These are phyloP conservation scores for Dicorynia guianensis DNA, from an alignment of 306 rosid species.

Conservation along the genomic window DNA sequence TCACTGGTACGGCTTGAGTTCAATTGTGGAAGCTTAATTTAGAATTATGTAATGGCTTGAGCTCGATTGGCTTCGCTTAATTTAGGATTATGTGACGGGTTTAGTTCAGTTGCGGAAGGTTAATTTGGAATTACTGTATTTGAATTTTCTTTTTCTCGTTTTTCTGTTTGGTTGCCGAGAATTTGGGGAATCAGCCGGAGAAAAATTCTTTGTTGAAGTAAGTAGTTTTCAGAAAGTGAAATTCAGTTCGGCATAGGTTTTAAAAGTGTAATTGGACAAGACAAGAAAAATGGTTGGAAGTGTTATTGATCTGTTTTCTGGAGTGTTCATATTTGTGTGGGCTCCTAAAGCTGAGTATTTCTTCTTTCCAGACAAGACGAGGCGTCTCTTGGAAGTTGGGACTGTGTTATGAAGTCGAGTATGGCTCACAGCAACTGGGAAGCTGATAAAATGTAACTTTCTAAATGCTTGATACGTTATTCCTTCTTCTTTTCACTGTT, in stretches of 20 bases:
- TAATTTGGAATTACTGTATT: neutral
- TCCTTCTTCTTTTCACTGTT: slow-evolving; percentile 6
- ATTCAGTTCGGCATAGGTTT: slow-evolving; percentile 6
- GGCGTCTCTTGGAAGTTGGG: slow-evolving; percentile 28
- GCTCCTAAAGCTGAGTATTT: slow-evolving; percentile 25
- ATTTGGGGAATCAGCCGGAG: slow-evolving; percentile 29
- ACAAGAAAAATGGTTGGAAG: slow-evolving; percentile 2
- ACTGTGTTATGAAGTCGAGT: slow-evolving; percentile 46
- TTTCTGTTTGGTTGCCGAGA: slow-evolving; percentile 30
- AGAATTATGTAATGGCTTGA: slow-evolving; percentile 24
- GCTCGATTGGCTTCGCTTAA: no score
- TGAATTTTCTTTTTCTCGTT: slow-evolving; percentile 10
- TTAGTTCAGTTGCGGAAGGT: no score
- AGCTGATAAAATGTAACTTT: slow-evolving; percentile 75
- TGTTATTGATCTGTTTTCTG: slow-evolving; percentile 14
- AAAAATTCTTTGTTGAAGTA: neutral
- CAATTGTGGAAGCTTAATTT: slow-evolving; percentile 16
- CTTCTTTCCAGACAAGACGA: slow-evolving; percentile 45
- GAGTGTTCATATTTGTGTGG: slow-evolving; percentile 5
- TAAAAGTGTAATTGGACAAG: slow-evolving; percentile 19
- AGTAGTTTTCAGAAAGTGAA: neutral
- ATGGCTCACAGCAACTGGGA: slow-evolving; percentile 95
- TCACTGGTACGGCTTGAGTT: slow-evolving; percentile 41
- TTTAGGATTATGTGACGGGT: no score
- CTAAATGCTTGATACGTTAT: neutral